Conservation (phyloP, 2,329 filamentous ascomycete genomes). For the Trichophyton schoenleinii region DNA sequence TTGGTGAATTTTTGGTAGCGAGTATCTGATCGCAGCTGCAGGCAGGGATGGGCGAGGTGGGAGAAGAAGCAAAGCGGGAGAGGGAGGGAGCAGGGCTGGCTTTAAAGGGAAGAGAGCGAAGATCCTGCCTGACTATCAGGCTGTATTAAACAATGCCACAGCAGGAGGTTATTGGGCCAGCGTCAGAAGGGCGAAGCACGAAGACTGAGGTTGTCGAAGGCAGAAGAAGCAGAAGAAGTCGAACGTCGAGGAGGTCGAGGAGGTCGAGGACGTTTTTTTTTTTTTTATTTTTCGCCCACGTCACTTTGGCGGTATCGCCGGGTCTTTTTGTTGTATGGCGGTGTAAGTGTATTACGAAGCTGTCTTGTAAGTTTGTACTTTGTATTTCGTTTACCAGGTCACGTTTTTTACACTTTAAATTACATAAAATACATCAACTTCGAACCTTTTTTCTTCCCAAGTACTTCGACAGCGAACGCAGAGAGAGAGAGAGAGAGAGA, state of each 20-base stretch:
- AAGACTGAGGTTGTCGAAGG: background rate
- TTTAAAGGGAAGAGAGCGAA: background rate
- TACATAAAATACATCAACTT: too few species aligned
- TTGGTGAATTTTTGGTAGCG: background rate
- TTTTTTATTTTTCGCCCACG: background rate
- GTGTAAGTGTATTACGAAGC: background rate
- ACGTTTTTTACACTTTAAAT: too few species aligned
- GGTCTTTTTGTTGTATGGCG: background rate
- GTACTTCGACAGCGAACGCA: too few species aligned
- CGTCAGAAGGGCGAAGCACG: background rate
- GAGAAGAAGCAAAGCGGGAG: background rate
- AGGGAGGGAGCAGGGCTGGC: background rate
- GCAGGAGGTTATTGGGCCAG: background rate
- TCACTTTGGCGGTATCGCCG: background rate
- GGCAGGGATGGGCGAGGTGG: background rate
- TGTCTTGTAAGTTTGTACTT: background rate
- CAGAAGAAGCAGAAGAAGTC: background rate
- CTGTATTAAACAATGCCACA: background rate
- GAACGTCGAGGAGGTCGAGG: background rate
- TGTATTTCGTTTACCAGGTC: background rate
- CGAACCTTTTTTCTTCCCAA: too few species aligned
- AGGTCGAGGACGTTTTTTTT: background rate
- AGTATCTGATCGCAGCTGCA: constrained; percentile 1
- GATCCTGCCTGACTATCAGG: background rate
- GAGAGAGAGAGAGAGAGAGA: too few species aligned